These are phyloP conservation scores for cucumber (Cucumis sativus) DNA, from an alignment of 306 rosid genomes.

Conservation along the genomic window DNA sequence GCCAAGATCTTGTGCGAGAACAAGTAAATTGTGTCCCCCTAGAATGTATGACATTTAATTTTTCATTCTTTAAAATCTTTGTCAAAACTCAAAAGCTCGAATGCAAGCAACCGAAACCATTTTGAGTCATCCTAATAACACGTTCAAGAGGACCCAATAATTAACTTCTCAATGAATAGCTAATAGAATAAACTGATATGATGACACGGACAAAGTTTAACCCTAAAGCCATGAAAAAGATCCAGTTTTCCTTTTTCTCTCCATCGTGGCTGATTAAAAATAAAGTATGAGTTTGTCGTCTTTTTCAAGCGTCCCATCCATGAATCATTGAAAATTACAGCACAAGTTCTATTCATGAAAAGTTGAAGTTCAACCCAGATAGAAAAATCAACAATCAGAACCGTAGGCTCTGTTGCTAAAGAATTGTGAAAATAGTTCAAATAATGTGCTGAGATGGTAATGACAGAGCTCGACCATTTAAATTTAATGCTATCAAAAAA, in stretches of 20 bases:
- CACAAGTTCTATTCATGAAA: background rate
- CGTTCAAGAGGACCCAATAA: background rate
- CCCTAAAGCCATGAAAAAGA: background rate
- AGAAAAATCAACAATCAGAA: background rate
- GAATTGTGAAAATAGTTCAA: background rate
- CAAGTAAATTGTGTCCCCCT: conserved; percentile 89
- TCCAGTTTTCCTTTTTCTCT: background rate
- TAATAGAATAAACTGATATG: background rate
- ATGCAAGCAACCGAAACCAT: background rate
- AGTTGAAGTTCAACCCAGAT: background rate
- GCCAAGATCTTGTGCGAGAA: conserved; percentile 85
- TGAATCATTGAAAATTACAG: background rate
- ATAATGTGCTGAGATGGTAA: background rate
- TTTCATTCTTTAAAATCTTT: background rate
- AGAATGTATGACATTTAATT: background rate
- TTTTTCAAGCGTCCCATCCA: background rate
- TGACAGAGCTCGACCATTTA: background rate
- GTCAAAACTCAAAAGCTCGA: background rate
- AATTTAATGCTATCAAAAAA: background rate
- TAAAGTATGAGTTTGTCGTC: background rate
- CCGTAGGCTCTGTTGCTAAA: background rate
- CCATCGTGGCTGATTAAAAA: background rate
- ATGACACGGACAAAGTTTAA: background rate
- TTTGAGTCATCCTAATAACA: background rate
- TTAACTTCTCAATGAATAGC: background rate